Conservation (phyloP, 345 rosid species). For the Kernera saxatilis region DNA sequence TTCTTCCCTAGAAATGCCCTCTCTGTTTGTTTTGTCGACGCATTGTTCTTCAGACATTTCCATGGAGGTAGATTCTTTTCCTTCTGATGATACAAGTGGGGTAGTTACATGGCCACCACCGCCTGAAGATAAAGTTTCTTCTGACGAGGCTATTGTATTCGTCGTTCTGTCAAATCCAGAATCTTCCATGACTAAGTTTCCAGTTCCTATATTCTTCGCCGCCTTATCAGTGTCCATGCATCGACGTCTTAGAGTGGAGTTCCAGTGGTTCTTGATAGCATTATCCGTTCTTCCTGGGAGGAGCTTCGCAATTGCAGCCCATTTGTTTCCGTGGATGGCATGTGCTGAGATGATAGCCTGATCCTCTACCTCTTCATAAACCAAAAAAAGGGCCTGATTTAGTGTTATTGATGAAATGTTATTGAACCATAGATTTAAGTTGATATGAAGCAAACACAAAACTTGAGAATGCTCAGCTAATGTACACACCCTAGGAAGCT, state of each 20-base stretch:
- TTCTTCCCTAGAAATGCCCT: slow-evolving; percentile 32
- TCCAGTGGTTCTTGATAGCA: slow-evolving; percentile 90
- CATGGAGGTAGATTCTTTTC: slow-evolving; percentile 46
- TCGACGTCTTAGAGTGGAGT: slow-evolving; percentile 67
- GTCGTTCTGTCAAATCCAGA: slow-evolving; percentile 40
- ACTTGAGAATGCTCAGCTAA: neutral
- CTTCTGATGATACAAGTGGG: slow-evolving; percentile 51
- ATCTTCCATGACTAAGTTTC: slow-evolving; percentile 33
- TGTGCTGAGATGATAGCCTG: slow-evolving; percentile 58
- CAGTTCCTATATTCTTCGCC: slow-evolving; percentile 24
- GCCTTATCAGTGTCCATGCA: slow-evolving; percentile 33
- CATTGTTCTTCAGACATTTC: slow-evolving; percentile 41
- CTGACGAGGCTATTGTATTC: slow-evolving; percentile 50
- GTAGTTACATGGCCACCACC: slow-evolving; percentile 43
- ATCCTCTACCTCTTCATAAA: slow-evolving; percentile 66
- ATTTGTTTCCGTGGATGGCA: slow-evolving; percentile 75
- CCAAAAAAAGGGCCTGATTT: neutral
- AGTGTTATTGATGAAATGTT: slow-evolving; percentile 1
- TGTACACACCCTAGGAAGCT: neutral
- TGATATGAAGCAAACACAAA: neutral
- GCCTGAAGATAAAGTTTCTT: slow-evolving; percentile 59
- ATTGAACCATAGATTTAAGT: neutral
- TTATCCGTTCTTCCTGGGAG: slow-evolving; percentile 89
- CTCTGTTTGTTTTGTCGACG: slow-evolving; percentile 29
- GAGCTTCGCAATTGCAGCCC: slow-evolving; percentile 77